Conservation (phyloP, 2,329 filamentous ascomycete genomes). For the Alternaria viburni region DNA sequence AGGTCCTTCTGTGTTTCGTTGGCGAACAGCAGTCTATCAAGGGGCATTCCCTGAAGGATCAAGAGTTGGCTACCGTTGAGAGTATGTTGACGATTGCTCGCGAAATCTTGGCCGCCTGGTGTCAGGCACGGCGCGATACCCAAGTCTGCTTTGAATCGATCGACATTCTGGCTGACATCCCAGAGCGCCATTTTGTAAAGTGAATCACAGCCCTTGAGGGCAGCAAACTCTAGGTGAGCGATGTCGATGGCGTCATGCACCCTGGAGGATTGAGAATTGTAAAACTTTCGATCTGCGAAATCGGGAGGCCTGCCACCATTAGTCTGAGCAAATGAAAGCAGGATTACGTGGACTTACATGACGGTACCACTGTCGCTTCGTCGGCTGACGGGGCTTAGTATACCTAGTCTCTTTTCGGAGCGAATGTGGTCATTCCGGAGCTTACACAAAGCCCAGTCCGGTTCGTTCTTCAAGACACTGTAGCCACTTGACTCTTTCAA, state of each 20-base stretch:
- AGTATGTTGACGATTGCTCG: slow-evolving; percentile 65
- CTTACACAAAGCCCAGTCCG: slow-evolving; percentile 64
- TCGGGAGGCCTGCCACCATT: slow-evolving; percentile 63
- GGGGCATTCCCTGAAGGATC: slow-evolving; percentile 71
- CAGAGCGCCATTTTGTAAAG: slow-evolving; percentile 60
- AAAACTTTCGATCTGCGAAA: slow-evolving; percentile 60
- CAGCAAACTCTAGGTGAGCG: slow-evolving; percentile 57
- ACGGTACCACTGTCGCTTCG: slow-evolving; percentile 64
- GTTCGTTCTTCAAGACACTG: slow-evolving; percentile 29
- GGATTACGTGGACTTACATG: no score
- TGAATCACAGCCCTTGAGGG: slow-evolving; percentile 61
- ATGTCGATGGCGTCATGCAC: slow-evolving; percentile 73
- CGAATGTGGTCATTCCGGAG: slow-evolving; percentile 66
- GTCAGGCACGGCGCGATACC: slow-evolving; percentile 73
- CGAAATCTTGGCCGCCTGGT: slow-evolving; percentile 66
- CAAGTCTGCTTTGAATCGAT: slow-evolving; percentile 60
- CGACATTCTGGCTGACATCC: slow-evolving; percentile 76
- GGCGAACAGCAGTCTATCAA: slow-evolving; percentile 67
- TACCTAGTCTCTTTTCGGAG: slow-evolving; percentile 57
- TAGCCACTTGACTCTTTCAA: slow-evolving; percentile 59
- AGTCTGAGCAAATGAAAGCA: no score
- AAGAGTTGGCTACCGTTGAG: slow-evolving; percentile 69
- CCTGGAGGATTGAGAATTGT: slow-evolving; percentile 60
- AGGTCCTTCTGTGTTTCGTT: slow-evolving; percentile 64
- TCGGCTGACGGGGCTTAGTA: slow-evolving; percentile 63